Evolutionary conservation across 73 alveolate species (phyloP).

Genomic region (Paramecium biaurelia): DNA sequence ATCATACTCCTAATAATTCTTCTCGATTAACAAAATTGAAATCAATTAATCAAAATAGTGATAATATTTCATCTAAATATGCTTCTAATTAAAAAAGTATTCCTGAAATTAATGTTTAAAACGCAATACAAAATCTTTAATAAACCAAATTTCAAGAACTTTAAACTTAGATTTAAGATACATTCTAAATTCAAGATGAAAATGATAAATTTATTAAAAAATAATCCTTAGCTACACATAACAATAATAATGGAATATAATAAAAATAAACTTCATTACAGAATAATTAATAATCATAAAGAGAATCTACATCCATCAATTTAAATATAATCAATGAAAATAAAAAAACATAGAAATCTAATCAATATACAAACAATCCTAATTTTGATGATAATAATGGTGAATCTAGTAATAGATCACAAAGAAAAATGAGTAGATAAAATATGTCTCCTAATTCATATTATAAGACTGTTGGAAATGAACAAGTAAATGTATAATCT

Average conservation of each 20-base stretch:
- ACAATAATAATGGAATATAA: neutral
- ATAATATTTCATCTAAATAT: neutral
- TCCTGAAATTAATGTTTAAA: neutral
- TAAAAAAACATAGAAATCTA: neutral
- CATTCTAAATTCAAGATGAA: neutral
- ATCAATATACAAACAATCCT: neutral
- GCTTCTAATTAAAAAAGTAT: neutral
- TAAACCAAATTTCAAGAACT: neutral
- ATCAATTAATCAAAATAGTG: neutral
- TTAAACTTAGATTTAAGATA: neutral
- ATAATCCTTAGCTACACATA: neutral
- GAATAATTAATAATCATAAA: neutral
- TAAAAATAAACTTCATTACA: neutral
- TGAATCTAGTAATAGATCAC: neutral
- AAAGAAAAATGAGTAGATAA: neutral
- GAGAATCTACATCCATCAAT: neutral
- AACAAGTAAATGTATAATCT: neutral
- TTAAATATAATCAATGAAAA: neutral
- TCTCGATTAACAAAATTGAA: neutral
- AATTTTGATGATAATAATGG: neutral
- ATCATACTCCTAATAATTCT: conserved; percentile 27
- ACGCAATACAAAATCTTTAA: neutral
- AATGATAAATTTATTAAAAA: neutral
- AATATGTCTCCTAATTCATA: neutral
- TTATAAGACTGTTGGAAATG: neutral